A percentile compares a stretch with the other conserved stretches of the same genome.
Conservation (phyloP, 2,329 filamentous ascomycete genomes). For the Lecanicillium sp. region DNA sequence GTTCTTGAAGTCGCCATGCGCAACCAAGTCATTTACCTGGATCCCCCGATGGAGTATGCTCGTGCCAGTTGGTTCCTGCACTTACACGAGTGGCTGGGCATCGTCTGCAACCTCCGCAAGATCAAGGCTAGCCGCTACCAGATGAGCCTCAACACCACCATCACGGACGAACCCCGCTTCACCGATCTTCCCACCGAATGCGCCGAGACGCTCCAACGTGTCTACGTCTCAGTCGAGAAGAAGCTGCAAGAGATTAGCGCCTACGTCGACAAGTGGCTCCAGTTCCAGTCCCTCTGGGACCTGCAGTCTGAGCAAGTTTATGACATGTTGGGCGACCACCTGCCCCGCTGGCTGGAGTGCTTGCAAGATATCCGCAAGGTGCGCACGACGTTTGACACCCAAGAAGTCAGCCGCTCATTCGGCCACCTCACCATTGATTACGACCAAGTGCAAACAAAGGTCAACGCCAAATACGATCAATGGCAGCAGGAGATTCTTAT, state of each 20-base stretch:
- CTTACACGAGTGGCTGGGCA: conserved; percentile 86
- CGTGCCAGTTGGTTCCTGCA: conserved; percentile 91
- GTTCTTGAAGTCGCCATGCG: conserved; percentile 95
- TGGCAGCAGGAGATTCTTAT: conserved; percentile 97
- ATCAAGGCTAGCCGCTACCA: conserved; percentile 95
- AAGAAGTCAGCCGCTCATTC: conserved; percentile 86
- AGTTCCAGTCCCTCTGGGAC: conserved; percentile 98
- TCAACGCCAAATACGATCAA: conserved; percentile 98
- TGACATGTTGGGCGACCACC: conserved; percentile 81
- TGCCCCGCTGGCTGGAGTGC: conserved; percentile 88
- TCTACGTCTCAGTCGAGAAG: conserved; percentile 77
- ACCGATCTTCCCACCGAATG: conserved; percentile 79
- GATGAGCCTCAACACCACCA: conserved; percentile 67
- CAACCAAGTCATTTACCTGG: conserved; percentile 94
- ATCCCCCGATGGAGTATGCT: conserved; percentile 86
- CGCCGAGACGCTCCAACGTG: conserved; percentile 68
- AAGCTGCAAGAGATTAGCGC: conserved; percentile 72
- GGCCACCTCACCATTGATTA: conserved; percentile 95
- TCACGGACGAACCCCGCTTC: conserved; percentile 66
- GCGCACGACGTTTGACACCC: conserved; percentile 93
- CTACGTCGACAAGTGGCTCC: conserved; percentile 97
- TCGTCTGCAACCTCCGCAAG: conserved; percentile 87
- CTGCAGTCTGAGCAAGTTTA: conserved; percentile 94
- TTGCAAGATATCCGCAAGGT: conserved; percentile 97
- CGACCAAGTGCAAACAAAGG: conserved; percentile 96